Percentiles rank a stretch among this genome's conserved stretches.
These are phyloP conservation scores for Phytophthora pseudosyringae DNA, from an alignment of 352 stramenopile species.

Conservation along the genomic window DNA sequence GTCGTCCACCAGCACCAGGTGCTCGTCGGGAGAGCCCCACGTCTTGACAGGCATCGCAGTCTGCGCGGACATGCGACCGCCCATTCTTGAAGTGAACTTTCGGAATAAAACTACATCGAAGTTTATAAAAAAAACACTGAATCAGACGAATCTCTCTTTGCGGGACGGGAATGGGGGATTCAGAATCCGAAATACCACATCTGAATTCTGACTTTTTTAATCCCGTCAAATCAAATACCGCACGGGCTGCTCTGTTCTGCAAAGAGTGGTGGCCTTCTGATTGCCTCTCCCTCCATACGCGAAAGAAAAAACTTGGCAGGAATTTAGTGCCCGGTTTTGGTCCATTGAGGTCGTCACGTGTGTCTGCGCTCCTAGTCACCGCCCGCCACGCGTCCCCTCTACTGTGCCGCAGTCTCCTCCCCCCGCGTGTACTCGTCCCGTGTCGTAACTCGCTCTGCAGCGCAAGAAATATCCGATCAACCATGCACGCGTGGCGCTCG, in stretches of 20 bases:
- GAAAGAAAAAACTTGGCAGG: conserved; percentile 3
- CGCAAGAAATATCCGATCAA: conserved; percentile 14
- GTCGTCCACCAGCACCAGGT: conserved; percentile 55
- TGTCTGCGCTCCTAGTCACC: conserved; percentile 16
- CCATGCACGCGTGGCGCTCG: conserved; percentile 70
- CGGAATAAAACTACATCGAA: conserved; percentile 4
- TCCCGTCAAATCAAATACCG: no score
- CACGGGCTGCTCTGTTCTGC: no score
- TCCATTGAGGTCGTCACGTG: conserved; percentile 1
- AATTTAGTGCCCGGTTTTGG: conserved; percentile 19
- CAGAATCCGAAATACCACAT: no score
- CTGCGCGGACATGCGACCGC: conserved; percentile 9
- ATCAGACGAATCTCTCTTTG: neutral
- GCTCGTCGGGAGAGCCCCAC: conserved; percentile 33
- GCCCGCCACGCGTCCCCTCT: neutral
- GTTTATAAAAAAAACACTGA: conserved; percentile 5
- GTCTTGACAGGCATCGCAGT: conserved; percentile 25
- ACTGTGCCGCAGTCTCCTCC: conserved; percentile 7
- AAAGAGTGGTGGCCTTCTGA: neutral
- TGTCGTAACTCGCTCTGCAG: conserved; percentile 21
- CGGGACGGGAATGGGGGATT: no score
- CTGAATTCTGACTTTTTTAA: no score
- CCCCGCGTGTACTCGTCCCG: conserved; percentile 16
- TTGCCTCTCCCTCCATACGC: conserved; percentile 11
- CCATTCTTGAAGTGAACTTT: conserved; percentile 11